Conservation (phyloP, 179 eudicot genomes). For the Silene noctiflora region DNA sequence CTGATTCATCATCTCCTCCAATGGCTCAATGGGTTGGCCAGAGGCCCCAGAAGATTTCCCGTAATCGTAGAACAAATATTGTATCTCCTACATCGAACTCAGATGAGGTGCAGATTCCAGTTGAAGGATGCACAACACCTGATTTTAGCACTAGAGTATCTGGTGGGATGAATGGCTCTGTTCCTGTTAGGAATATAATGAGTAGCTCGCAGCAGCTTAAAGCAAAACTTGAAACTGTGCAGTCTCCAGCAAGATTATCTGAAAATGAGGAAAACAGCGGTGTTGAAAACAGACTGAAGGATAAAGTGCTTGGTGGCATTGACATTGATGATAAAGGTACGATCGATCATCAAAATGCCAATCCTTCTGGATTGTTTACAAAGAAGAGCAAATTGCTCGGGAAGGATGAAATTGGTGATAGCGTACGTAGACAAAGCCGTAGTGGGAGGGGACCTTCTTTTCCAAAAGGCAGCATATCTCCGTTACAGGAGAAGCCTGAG, state of each 20-base stretch:
- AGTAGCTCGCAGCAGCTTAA: constrained; percentile 51
- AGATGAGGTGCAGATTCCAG: constrained; percentile 57
- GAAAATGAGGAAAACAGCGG: constrained; percentile 78
- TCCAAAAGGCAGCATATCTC: constrained; percentile 47
- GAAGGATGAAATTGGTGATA: constrained; percentile 45
- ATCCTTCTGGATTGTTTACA: constrained; percentile 40
- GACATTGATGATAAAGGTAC: constrained; percentile 52
- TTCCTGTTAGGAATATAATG: constrained; percentile 44
- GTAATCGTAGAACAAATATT: constrained; percentile 78
- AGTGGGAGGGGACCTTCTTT: constrained; percentile 58
- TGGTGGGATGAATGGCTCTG: constrained; percentile 43
- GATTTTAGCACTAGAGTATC: constrained; percentile 51
- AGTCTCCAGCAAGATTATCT: constrained; percentile 70
- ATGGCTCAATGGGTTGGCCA: constrained; percentile 94
- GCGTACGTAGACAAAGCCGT: constrained; percentile 61
- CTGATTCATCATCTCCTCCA: constrained; percentile 69
- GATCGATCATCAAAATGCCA: constrained; percentile 44
- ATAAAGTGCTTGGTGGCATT: constrained; percentile 38
- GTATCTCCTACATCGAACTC: constrained; percentile 66
- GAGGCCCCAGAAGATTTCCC: constrained; percentile 85
- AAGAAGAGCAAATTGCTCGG: constrained; percentile 58
- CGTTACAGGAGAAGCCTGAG: constrained; percentile 54
- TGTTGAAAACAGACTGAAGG: constrained; percentile 51
- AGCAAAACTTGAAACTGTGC: constrained; percentile 56
- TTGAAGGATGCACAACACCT: constrained; percentile 63